These are phyloP conservation scores for Salvia rosmarinus DNA, from an alignment of 257 asterid genomes.

Conservation along the genomic window DNA sequence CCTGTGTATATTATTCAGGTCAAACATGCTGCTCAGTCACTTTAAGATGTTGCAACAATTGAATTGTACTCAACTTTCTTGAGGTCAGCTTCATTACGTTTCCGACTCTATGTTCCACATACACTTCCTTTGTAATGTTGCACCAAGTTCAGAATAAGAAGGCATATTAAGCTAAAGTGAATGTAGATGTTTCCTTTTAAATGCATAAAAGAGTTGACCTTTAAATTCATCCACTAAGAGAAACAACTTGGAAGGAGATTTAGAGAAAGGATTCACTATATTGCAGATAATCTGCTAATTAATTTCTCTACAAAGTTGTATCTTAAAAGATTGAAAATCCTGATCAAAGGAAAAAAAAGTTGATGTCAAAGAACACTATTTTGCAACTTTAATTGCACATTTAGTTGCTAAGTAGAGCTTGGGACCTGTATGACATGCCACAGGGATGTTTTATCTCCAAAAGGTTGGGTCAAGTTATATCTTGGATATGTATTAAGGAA, in stretches of 20 bases:
- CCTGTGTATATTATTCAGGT: too few relatives aligned
- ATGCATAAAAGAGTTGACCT: background rate
- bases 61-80: too few relatives aligned
- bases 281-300: background rate
- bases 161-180: too few relatives aligned
- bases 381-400: conserved; percentile 4
- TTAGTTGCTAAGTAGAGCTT: background rate
- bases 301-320: background rate
- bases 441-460: background rate
- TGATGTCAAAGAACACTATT: background rate
- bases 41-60: too few relatives aligned
- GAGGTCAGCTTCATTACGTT: too few relatives aligned
- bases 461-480: background rate
- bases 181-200: background rate
- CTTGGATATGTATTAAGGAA: background rate
- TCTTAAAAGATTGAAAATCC: background rate
- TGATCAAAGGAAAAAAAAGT: background rate
- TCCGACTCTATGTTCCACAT: too few relatives aligned
- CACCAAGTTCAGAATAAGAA: too few relatives aligned
- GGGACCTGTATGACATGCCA: background rate
- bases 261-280: background rate
- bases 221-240: conserved; percentile 1
- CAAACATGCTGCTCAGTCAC: too few relatives aligned
- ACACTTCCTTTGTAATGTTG: too few relatives aligned
- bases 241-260: background rate